Conservation (phyloP, 805 yeast species). For the Sugiyamaella valdiviana region DNA sequence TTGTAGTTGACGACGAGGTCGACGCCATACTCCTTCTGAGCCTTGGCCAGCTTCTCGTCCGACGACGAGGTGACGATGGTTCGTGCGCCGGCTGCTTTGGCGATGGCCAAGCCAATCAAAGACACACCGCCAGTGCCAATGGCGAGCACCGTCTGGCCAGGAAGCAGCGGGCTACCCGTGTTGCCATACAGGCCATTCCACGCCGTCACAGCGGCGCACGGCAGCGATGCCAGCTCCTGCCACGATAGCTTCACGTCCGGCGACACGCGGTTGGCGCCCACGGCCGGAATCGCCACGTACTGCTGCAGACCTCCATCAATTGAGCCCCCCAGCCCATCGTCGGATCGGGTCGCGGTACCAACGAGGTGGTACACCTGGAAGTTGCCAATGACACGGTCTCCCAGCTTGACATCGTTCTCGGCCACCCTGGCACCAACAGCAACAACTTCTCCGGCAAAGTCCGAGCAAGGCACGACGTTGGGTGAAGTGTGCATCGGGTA, state of each 20-base stretch:
- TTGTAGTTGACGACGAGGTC: slow-evolving; percentile 11
- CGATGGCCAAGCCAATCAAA: slow-evolving; percentile 7
- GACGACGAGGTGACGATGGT: slow-evolving; percentile 13
- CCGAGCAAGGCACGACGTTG: slow-evolving; percentile 12
- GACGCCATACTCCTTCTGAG: slow-evolving; percentile 5
- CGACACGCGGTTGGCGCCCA: slow-evolving; percentile 4
- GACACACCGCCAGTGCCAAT: slow-evolving; percentile 14
- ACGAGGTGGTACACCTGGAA: slow-evolving; percentile 1
- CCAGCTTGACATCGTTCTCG: background rate
- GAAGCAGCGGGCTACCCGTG: slow-evolving; percentile 1
- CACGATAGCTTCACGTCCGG: slow-evolving; percentile 9
- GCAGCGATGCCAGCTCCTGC: slow-evolving; percentile 9
- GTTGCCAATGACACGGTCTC: slow-evolving; percentile 9
- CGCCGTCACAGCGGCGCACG: slow-evolving; percentile 11
- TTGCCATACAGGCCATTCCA: slow-evolving; percentile 13
- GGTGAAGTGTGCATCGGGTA: slow-evolving; percentile 3
- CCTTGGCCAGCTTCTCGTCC: slow-evolving; percentile 10
- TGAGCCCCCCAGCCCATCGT: no score
- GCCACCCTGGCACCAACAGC: slow-evolving; percentile 1
- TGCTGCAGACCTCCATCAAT: slow-evolving; percentile 11
- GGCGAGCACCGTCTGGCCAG: slow-evolving; percentile 11
- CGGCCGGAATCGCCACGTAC: slow-evolving; percentile 2
- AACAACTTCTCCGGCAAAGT: slow-evolving; percentile 12
- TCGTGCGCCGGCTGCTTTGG: slow-evolving; percentile 13
- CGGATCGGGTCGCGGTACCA: no score